Base-by-base conservation (phyloP, 805 yeast species). In the Sugiyamaella americana region DNA sequence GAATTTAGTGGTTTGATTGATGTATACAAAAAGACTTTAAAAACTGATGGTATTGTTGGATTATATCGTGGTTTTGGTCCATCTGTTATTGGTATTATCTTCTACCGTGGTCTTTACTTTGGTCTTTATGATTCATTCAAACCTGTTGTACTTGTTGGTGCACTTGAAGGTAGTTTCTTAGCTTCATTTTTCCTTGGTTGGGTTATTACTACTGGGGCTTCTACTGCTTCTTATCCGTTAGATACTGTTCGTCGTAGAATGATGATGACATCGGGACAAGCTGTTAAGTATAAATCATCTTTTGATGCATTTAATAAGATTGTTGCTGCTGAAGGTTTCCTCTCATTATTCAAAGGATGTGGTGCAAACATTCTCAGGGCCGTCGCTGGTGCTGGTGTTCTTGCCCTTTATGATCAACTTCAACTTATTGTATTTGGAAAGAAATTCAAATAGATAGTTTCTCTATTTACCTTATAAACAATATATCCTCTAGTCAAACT, bases 221-320 rank as follows among this genome's bases (percentile, higher is more conserved):
- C 96, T 64, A 87, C 96, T 60, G 95, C 95, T 71, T 87, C 96
- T 70, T 88, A 88, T 84, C 97, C 97, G 81, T 85, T 89, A 75
- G 97, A 88, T 77, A 88, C 97, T 69, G 88, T 88, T 70, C 89
- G 97, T 84, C 87, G 97, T 86, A 87, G 97, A 85, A 88, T 88
- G 97, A 88, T 88, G 97, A 88, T 88, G 97, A 88, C 97, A 64
- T 89, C 97, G 62, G 97, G 97, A 75, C 95, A 87, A 78, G 95
- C 95, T 67, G 95, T 88, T 66, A 88, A 89, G 79, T 88, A 88
- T 79, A 75, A 81, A 69, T 93, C 95, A 78, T 95, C 96, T 63
- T 78, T 86, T 71, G 96, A 89, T 73, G 87, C 93, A 74, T 82
- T 85, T 86, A 75, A 70, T 64, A 75, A 87, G 78, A 87, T 88